Evolutionary conservation across 371 early-diverging fungal genomes (phyloP).

Genomic region (Mortierella sp.): DNA sequence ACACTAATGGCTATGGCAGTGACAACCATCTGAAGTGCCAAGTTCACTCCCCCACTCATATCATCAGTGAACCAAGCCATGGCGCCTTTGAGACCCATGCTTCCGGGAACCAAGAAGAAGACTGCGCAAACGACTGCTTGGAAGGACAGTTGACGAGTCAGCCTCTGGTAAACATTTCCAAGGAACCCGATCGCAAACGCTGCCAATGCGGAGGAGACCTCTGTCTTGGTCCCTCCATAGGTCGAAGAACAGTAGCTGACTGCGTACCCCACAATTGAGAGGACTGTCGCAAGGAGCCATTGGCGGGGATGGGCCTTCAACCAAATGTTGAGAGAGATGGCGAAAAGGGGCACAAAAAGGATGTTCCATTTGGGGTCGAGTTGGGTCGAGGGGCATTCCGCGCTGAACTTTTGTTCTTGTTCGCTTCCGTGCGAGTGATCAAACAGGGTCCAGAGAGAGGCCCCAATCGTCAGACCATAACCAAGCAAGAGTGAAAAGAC

Average conservation of each 20-base stretch:
- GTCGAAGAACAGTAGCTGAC: slow-evolving; percentile 24
- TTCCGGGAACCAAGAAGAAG: slow-evolving; percentile 70
- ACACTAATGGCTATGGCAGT: slow-evolving; percentile 65
- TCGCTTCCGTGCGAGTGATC: slow-evolving; percentile 34
- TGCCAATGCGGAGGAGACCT: slow-evolving; percentile 62
- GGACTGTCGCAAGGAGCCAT: slow-evolving; percentile 45
- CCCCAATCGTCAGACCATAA: slow-evolving; percentile 81
- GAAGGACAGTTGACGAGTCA: slow-evolving; percentile 63
- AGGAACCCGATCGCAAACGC: slow-evolving; percentile 66
- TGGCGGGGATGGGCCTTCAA: slow-evolving; percentile 54
- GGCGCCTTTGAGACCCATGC: slow-evolving; percentile 59
- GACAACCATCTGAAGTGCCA: slow-evolving; percentile 64
- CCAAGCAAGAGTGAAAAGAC: slow-evolving; percentile 78
- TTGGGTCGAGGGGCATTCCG: slow-evolving; percentile 18
- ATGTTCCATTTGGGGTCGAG: slow-evolving; percentile 42
- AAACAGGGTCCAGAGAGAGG: slow-evolving; percentile 56
- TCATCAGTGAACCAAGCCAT: slow-evolving; percentile 53
- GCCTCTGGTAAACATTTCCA: slow-evolving; percentile 64
- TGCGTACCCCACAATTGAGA: slow-evolving; percentile 42
- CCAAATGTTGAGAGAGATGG: slow-evolving; percentile 54
- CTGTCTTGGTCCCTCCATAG: slow-evolving; percentile 35
- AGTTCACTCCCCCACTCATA: slow-evolving; percentile 57
- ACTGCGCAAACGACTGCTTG: slow-evolving; percentile 69
- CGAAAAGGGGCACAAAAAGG: slow-evolving; percentile 49
- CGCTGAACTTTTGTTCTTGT: slow-evolving; percentile 21